A percentile compares a stretch with the other conserved stretches of the same genome.
phyloP scores from a whole-genome alignment of 2,329 filamentous ascomycete genomes.

The Ophiostoma perfectum region DNA sequence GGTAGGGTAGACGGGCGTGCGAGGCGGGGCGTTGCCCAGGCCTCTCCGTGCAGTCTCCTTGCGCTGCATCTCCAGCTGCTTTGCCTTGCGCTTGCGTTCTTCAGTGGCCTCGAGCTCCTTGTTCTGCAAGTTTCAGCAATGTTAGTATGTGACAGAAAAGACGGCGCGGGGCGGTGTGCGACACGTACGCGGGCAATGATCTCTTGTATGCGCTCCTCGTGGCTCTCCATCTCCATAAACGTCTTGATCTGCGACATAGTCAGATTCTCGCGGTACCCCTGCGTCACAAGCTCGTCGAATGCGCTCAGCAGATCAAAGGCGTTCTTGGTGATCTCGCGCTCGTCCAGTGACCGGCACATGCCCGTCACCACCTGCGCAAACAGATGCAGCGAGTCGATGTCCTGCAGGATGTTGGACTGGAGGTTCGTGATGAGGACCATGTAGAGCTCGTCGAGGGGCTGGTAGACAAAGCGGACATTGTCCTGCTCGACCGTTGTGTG shows the following conservation, averaged over 20 bases:
- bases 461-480: slow-evolving; percentile 99
- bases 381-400: slow-evolving; percentile 96
- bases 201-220: slow-evolving; percentile 97
- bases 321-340: slow-evolving; percentile 90
- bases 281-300: slow-evolving; percentile 93
- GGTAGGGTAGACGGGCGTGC: slow-evolving; percentile 78
- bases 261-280: slow-evolving; percentile 93
- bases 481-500: slow-evolving; percentile 98
- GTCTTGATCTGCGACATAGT: slow-evolving; percentile 97
- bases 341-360: slow-evolving; percentile 92
- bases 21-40: slow-evolving; percentile 46
- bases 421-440: slow-evolving; percentile 99
- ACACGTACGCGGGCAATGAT: slow-evolving; percentile 78
- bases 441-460: slow-evolving; percentile 97
- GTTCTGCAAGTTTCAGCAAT: slow-evolving; percentile 53
- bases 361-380: slow-evolving; percentile 96
- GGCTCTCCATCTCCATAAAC: slow-evolving; percentile 98
- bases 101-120: slow-evolving; percentile 98
- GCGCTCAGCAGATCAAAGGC: slow-evolving; percentile 93
- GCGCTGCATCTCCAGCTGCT: slow-evolving; percentile 97
- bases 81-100: slow-evolving; percentile 96
- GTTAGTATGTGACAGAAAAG: slow-evolving; percentile 8
- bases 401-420: slow-evolving; percentile 98
- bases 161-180: background rate
- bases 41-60: slow-evolving; percentile 82